These are phyloP conservation scores for Entomortierella beljakovae DNA, from an alignment of 192 early-diverging fungal genomes.

Conservation along the genomic window DNA sequence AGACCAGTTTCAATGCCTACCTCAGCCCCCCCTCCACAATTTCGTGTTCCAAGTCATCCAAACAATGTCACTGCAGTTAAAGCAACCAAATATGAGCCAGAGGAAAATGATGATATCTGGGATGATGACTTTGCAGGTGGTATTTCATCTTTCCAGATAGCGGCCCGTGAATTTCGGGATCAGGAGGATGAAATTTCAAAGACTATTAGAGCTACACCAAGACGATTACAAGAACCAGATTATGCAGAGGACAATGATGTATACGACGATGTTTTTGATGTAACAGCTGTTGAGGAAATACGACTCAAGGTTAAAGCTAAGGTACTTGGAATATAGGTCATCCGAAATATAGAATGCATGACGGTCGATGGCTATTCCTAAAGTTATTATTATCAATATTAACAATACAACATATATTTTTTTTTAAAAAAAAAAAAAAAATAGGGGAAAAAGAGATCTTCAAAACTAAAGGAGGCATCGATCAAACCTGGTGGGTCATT, in stretches of 20 bases:
- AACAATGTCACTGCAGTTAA: constrained; percentile 4
- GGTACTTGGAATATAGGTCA: constrained; percentile 5
- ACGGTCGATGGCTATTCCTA: too few species aligned
- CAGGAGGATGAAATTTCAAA: constrained; percentile 43
- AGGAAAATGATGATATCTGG: constrained; percentile 45
- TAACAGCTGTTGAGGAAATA: constrained; percentile 28
- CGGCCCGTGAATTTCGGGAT: constrained; percentile 29
- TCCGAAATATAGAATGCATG: background rate
- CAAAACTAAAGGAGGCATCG: constrained; percentile 1
- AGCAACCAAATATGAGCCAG: constrained; percentile 40
- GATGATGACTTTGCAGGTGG: constrained; percentile 58
- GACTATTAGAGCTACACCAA: constrained; percentile 20
- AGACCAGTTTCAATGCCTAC: background rate
- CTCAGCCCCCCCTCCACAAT: constrained; percentile 13
- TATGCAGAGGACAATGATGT: constrained; percentile 3
- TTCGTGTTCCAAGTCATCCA: constrained; percentile 2
- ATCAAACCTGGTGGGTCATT: constrained; percentile 34
- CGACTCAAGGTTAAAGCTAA: constrained; percentile 29
- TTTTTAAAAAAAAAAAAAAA: too few species aligned
- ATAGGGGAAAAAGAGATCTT: constrained; percentile 1
- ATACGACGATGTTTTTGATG: constrained; percentile 35
- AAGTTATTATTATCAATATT: too few species aligned
- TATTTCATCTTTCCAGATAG: constrained; percentile 39
- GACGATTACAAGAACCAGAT: background rate
- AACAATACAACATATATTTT: too few species aligned